Conservation (phyloP, 2,329 filamentous ascomycete species). For the Pseudocercospora ulei region DNA sequence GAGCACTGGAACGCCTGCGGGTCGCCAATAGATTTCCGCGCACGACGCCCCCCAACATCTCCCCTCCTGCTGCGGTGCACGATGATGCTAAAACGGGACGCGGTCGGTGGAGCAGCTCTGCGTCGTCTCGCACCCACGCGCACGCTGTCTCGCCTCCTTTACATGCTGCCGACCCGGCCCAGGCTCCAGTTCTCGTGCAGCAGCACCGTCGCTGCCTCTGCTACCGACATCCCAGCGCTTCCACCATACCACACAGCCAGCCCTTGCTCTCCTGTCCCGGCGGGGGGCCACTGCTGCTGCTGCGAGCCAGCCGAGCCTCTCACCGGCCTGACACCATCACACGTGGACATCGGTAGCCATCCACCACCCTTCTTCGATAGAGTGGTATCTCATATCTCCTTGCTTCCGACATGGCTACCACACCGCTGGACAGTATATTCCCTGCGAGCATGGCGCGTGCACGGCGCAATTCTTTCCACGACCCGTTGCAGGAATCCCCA, state of each 20-base stretch:
- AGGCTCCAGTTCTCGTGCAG: no score
- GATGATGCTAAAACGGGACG: conserved; percentile 14
- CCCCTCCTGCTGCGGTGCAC: conserved; percentile 11
- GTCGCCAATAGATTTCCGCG: conserved; percentile 14
- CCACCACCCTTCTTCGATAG: background rate
- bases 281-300: no score
- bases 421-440: conserved; percentile 1
- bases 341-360: no score
- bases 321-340: conserved; percentile 6
- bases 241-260: no score
- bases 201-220: no score
- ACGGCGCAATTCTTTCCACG: conserved; percentile 20
- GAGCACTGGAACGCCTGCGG: no score
- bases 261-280: no score
- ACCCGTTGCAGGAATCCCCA: conserved; percentile 18
- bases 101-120: conserved; percentile 8
- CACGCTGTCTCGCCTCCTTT: no score
- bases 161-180: no score
- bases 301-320: conserved; percentile 13
- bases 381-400: background rate
- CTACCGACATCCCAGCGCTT: no score
- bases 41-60: conserved; percentile 13
- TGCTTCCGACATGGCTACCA: no score
- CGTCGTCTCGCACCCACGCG: no score
- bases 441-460: conserved; percentile 17